Evolutionary conservation across 352 stramenopile species (phyloP).

Genomic region (Pythium folliculosum): DNA sequence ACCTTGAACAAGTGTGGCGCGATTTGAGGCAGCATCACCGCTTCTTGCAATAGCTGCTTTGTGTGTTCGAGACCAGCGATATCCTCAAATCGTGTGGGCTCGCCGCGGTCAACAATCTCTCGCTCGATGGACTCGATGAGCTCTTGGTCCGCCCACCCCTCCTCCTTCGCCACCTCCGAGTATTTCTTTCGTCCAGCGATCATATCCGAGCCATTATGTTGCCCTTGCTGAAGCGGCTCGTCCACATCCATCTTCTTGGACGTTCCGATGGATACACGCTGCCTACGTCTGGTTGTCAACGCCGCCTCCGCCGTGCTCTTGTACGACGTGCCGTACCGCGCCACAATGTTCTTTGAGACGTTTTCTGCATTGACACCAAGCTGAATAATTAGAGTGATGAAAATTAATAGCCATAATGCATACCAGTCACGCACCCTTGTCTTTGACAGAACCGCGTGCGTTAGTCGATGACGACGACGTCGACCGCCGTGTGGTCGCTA

Average conservation of each 20-base stretch:
- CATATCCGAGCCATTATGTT: slow-evolving; percentile 19
- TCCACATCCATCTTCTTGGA: slow-evolving; percentile 18
- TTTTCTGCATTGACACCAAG: slow-evolving; percentile 15
- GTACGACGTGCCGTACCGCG: slow-evolving; percentile 21
- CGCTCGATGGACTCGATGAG: slow-evolving; percentile 86
- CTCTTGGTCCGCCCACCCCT: slow-evolving; percentile 73
- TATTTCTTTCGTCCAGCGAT: slow-evolving; percentile 71
- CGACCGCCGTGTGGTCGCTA: slow-evolving; percentile 3
- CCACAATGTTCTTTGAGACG: slow-evolving; percentile 26
- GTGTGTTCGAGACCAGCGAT: slow-evolving; percentile 82
- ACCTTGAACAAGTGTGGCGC: slow-evolving; percentile 80
- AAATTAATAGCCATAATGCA: background rate
- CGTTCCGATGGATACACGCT: slow-evolving; percentile 4
- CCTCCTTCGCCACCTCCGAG: slow-evolving; percentile 73
- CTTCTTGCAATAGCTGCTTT: slow-evolving; percentile 82
- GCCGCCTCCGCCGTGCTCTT: slow-evolving; percentile 31
- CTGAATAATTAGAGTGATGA: background rate
- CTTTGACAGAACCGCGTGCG: slow-evolving; percentile 6
- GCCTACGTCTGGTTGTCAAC: slow-evolving; percentile 18
- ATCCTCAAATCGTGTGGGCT: slow-evolving; percentile 73
- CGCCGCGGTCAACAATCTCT: slow-evolving; percentile 80
- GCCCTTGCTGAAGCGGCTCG: slow-evolving; percentile 1
- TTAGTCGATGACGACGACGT: slow-evolving; percentile 1
- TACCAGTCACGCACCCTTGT: slow-evolving; percentile 11
- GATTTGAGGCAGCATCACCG: slow-evolving; percentile 85